Base-by-base conservation (phyloP, 345 rosid genomes). In the Excoecaria agallocha region DNA sequence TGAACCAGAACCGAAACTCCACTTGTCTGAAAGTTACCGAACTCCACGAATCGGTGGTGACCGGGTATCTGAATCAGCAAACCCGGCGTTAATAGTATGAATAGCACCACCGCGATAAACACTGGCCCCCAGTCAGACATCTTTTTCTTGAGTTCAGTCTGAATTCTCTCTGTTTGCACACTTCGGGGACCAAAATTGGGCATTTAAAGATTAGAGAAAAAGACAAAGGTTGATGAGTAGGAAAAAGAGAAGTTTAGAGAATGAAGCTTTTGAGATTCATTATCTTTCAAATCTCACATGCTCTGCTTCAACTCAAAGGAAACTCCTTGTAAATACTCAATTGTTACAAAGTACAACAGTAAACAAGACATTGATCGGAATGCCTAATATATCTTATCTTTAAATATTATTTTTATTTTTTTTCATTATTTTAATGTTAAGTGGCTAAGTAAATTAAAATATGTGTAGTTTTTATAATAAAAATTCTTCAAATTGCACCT, bases 91-190 rank as follows among this genome's bases (percentile, higher is more conserved):
- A 95, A 82, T 52, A 95, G 80, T 76, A 95, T 82, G 78, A 91
- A 95, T 0, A 95, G 88, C 78, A 90, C 82, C 77, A 90, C 96
- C 46, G 93, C 97, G 12, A 95, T 89, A 43, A 95, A 90, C 35
- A 93, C 96, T 0, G 98, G 93, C 12, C 99, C 99, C 99, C 99
- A 93, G 69, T 95, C 99, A 24, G 97, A 54, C 97, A 91, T 93
- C 38, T 35, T 60, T 41, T 4, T 35, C 69, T 38, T 50, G 52
- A 69, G 3, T 11, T 39, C 8, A 19, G 17, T 17, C 35, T 22
- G 16, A 15, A 24, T 41, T 12, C 37, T 46, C 8, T 41, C 46
- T 16, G 25, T 6, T 24, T 43, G 24, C 8, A 54, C 22, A 13
- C 8, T 54, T 16, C 0, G 8, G 3, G 24, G 10, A 30, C 30